Base-by-base conservation (phyloP, 192 early-diverging fungal genomes). In the Linnemannia exigua region DNA sequence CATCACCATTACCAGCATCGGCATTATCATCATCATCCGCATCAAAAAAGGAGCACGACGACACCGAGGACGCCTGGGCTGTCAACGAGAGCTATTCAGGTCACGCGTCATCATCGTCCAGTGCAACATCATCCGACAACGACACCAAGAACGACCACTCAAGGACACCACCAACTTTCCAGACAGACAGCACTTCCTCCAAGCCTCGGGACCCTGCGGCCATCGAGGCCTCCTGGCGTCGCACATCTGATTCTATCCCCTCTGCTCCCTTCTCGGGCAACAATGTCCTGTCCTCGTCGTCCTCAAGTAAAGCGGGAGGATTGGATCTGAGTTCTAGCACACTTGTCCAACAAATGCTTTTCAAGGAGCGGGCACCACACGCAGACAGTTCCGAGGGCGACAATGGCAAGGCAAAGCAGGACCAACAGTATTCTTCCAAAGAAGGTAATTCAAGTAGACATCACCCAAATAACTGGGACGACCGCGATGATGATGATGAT, bases 261-360 rank as follows among this genome's bases (percentile, higher is more conserved):
- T 35, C 69, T 0, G 51, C 33, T 37, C n/a, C 50, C 0, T 66
- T 37, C 51, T 36, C 63, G 9, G 28, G n/a, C 19, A 41, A 14
- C 12, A n/a, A 78, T 15, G 33, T 46, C 28, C 35, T 79, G 15
- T 58, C 25, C 28, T 38, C 41, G 15, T 48, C 22, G 3, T 47
- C 75, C 2, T 31, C 80, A 41, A 80, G 36, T 28, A 86, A 76
- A 36, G 77, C 84, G 2, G 84, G 84, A 0, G 77, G 84, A 35
- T 41, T 86, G 19, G 84, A 86, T 52, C 33, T 86, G 73, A 86
- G 84, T 31, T 86, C 84, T n/a, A 86, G 84, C 47, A 86, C 84
- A 54, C 51, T 86, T 5, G 84, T 86, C 7, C 84, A 86, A 41
- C 84, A 86, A 41, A 86, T 86, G 84, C 75, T 86, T 31, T 86